phyloP scores from a whole-genome alignment of 1,284 basidiomycete species.

The Cutaneotrichosporon daszewskae region DNA sequence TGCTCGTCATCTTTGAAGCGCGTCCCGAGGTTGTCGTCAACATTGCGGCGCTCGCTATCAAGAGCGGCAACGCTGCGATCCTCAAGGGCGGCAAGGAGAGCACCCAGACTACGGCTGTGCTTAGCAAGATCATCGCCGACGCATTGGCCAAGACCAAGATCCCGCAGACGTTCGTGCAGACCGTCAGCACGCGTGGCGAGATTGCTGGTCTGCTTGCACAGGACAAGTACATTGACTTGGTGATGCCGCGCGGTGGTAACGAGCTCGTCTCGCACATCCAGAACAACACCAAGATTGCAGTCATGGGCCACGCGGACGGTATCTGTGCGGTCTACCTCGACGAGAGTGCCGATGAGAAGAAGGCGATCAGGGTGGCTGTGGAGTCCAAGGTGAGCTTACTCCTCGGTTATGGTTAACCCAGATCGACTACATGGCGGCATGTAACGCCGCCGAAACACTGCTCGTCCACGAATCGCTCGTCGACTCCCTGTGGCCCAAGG shows the following conservation, averaged over 20 bases:
- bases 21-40: slow-evolving; percentile 97
- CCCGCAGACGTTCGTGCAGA: slow-evolving; percentile 78
- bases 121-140: slow-evolving; percentile 71
- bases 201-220: slow-evolving; percentile 78
- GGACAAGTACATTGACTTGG: slow-evolving; percentile 90
- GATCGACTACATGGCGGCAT: slow-evolving; percentile 93
- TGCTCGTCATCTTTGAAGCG: slow-evolving; percentile 96
- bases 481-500: slow-evolving; percentile 66
- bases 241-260: slow-evolving; percentile 94
- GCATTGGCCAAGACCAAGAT: slow-evolving; percentile 70
- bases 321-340: slow-evolving; percentile 47
- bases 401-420: slow-evolving; percentile 39
- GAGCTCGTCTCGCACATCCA: slow-evolving; percentile 84
- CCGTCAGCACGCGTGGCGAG: slow-evolving; percentile 86
- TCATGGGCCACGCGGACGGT: slow-evolving; percentile 90
- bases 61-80: slow-evolving; percentile 95
- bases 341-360: slow-evolving; percentile 67
- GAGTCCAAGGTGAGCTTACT: slow-evolving; percentile 74
- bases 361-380: slow-evolving; percentile 72
- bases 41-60: slow-evolving; percentile 92
- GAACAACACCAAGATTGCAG: slow-evolving; percentile 83
- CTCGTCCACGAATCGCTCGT: slow-evolving; percentile 72
- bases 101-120: slow-evolving; percentile 64
- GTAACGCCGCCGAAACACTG: slow-evolving; percentile 88
- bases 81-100: slow-evolving; percentile 97